Percentiles rank a stretch among this genome's conserved stretches.
Conservation (phyloP, 106 monocot genomes). For the Iris macrosiphon region DNA sequence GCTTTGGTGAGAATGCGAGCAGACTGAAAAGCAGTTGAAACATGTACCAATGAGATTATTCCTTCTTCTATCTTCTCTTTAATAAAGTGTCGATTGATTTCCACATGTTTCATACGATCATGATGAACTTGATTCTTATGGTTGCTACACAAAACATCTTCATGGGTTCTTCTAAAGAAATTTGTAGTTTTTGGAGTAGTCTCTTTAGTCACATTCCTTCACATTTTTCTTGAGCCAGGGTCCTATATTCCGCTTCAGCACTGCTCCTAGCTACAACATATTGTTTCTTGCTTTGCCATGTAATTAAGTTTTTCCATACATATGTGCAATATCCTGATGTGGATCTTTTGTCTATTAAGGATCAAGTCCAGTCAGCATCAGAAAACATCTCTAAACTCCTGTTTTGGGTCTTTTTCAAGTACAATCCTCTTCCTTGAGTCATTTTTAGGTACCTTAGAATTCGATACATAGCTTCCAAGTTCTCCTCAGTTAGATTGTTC, state of each 20-base stretch:
- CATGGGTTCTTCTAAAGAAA: not conserved
- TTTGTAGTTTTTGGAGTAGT: not conserved
- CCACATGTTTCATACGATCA: constrained; percentile 6
- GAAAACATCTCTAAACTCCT: too few relatives aligned
- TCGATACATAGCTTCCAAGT: not conserved
- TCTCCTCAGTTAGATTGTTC: not conserved
- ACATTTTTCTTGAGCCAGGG: too few relatives aligned
- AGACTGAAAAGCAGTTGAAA: not conserved
- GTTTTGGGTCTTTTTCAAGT: not conserved
- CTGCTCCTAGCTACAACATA: too few relatives aligned
- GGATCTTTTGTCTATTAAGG: constrained; percentile 1
- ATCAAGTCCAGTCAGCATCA: not conserved
- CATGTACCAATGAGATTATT: not conserved
- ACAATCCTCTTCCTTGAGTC: not conserved
- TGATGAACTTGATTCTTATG: constrained; percentile 6
- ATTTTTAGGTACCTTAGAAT: not conserved
- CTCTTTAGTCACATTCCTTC: too few relatives aligned
- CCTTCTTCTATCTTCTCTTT: too few relatives aligned
- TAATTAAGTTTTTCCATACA: not conserved
- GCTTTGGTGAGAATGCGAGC: not conserved
- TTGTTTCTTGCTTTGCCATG: constrained; percentile 4
- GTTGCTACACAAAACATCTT: not conserved
- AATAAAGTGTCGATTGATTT: constrained; percentile 2
- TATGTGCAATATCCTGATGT: constrained; percentile 2
- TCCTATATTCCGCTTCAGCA: too few relatives aligned